Percentiles rank a stretch among this genome's conserved stretches.
phyloP scores from a whole-genome alignment of 257 asterid genomes.

The Solanum dulcamara region DNA sequence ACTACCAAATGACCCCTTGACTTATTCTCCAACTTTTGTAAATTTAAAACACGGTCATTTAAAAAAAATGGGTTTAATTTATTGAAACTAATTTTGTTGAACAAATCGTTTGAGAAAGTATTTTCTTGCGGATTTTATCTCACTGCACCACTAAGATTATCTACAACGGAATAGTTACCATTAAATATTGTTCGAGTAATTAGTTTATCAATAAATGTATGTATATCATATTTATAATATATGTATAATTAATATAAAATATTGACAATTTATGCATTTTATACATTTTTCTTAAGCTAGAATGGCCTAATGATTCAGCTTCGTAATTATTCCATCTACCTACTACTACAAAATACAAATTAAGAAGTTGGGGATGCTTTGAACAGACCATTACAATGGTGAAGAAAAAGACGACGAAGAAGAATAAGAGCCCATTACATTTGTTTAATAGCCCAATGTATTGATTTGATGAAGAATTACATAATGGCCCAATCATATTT shows the following conservation, averaged over 20 bases:
- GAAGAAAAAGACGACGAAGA: not conserved
- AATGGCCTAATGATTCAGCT: not conserved
- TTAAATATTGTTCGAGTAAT: not conserved
- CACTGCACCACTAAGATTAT: no score
- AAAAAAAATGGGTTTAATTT: no score
- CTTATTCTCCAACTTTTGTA: no score
- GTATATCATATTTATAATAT: no score
- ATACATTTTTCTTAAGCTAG: not conserved
- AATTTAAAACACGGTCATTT: no score
- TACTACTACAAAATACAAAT: not conserved
- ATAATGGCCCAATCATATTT: not conserved
- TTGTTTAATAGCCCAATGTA: not conserved
- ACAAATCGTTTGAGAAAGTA: not conserved
- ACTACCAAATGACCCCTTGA: no score
- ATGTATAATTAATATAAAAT: no score
- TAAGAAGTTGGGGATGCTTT: not conserved
- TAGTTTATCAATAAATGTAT: not conserved
- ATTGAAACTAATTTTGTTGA: not conserved
- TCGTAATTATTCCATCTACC: not conserved
- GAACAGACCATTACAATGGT: not conserved
- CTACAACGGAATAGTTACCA: not conserved
- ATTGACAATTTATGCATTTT: not conserved
- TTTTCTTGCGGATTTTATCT: not conserved
- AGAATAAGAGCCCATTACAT: not conserved
- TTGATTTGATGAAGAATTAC: not conserved